Percentiles rank a stretch among this genome's conserved stretches.
Evolutionary conservation across 148 eudicot species (phyloP).

Genomic region (Simmondsia chinensis): DNA sequence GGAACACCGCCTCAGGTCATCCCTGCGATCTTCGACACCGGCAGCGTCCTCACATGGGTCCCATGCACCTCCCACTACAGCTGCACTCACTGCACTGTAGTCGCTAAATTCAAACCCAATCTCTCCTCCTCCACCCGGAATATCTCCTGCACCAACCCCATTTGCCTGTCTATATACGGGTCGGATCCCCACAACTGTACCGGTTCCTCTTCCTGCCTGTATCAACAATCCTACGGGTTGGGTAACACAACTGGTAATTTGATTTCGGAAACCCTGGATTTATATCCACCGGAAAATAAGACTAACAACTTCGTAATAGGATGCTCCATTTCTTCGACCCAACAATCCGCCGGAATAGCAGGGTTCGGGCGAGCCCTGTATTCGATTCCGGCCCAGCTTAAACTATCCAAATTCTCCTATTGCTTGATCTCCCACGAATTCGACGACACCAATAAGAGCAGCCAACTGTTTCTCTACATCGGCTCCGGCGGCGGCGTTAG

Average conservation of each 20-base stretch:
- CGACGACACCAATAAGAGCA: constrained; percentile 17
- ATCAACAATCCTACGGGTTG: constrained; percentile 27
- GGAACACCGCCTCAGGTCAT: constrained; percentile 54
- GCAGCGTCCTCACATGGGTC: constrained; percentile 48
- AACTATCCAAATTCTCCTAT: constrained; percentile 33
- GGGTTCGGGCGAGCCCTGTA: constrained; percentile 42
- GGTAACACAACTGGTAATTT: constrained; percentile 35
- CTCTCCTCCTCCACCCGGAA: too few species aligned
- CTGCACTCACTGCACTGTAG: constrained; percentile 33
- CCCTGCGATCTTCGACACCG: constrained; percentile 43
- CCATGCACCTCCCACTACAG: constrained; percentile 40
- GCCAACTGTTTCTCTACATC: constrained; percentile 15
- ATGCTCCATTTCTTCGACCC: constrained; percentile 33
- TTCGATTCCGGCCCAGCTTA: constrained; percentile 36
- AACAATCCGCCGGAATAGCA: constrained; percentile 41
- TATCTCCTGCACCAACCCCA: too few species aligned
- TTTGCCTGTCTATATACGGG: too few species aligned
- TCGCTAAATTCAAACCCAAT: constrained; percentile 21
- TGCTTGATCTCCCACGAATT: constrained; percentile 26
- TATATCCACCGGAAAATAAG: constrained; percentile 12
- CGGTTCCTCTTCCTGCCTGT: too few species aligned
- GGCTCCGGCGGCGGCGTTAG: too few species aligned
- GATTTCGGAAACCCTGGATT: constrained; percentile 23
- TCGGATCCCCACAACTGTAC: too few species aligned
- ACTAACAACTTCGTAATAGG: constrained; percentile 31